Evolutionary conservation across 768 basidiomycete species (phyloP).

Genomic region (Suillus weaverae): DNA sequence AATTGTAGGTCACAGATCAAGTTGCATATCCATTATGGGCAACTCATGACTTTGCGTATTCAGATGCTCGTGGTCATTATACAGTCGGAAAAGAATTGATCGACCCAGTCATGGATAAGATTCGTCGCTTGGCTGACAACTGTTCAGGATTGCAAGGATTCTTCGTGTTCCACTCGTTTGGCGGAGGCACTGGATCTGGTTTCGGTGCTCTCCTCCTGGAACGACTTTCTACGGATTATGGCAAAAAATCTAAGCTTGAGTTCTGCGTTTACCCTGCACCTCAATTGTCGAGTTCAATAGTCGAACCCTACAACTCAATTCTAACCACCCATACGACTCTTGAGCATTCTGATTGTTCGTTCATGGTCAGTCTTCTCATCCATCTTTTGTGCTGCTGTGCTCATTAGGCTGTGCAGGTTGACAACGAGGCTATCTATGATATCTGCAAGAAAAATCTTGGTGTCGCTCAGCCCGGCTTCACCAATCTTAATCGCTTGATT

Average conservation of each 20-base stretch:
- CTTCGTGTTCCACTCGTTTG: conserved; percentile 99
- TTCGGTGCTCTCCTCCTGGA: conserved; percentile 98
- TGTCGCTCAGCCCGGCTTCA: conserved; percentile 83
- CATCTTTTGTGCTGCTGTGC: conserved; percentile 7
- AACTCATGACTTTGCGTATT: conserved; percentile 13
- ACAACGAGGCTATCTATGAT: conserved; percentile 99
- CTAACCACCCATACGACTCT: conserved; percentile 98
- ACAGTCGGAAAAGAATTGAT: conserved; percentile 99
- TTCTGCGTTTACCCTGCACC: conserved; percentile 98
- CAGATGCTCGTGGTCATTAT: conserved; percentile 98
- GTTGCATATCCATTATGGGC: not conserved
- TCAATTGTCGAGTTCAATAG: conserved; percentile 91
- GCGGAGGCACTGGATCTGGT: conserved; percentile 98
- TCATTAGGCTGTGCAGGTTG: conserved; percentile 56
- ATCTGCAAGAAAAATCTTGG: conserved; percentile 97
- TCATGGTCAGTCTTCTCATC: conserved; percentile 67
- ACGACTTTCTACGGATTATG: conserved; percentile 96
- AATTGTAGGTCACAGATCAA: conserved; percentile 69
- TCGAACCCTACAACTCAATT: conserved; percentile 98
- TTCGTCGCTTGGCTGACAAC: conserved; percentile 96
- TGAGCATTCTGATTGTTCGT: conserved; percentile 99
- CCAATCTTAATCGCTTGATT: conserved; percentile 94
- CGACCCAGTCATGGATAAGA: conserved; percentile 94
- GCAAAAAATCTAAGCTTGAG: conserved; percentile 99
- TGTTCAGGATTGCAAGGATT: conserved; percentile 98